Percentiles rank a stretch among this genome's conserved stretches.
phyloP scores from a whole-genome alignment of 805 yeast species.

The Pichia cephalocereana region DNA sequence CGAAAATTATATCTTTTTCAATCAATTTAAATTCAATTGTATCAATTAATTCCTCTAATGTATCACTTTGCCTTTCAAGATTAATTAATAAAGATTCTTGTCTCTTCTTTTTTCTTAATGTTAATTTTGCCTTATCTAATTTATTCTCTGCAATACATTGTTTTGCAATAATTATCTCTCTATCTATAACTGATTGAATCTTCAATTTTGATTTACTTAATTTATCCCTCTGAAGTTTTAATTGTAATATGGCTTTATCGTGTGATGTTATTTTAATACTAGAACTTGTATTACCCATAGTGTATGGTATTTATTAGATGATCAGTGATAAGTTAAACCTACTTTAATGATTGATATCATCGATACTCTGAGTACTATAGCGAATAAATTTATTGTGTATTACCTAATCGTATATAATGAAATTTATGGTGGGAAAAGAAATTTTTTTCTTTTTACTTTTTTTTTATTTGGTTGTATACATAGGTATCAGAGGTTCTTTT shows the following conservation, averaged over 20 bases:
- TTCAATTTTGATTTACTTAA: slow-evolving; percentile 62
- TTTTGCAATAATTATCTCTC: slow-evolving; percentile 56
- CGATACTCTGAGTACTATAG: no score
- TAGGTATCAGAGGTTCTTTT: no score
- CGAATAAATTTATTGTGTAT: no score
- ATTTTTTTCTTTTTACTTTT: neutral
- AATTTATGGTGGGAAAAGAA: neutral
- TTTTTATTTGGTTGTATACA: no score
- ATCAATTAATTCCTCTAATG: slow-evolving; percentile 67
- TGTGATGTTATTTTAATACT: slow-evolving; percentile 63
- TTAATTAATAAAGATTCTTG: slow-evolving; percentile 65
- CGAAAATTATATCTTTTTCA: slow-evolving; percentile 76
- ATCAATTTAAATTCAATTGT: slow-evolving; percentile 84
- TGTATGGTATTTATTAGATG: neutral
- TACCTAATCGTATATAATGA: no score
- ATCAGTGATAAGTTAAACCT: no score
- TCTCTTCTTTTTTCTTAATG: slow-evolving; percentile 70
- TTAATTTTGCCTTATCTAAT: slow-evolving; percentile 52
- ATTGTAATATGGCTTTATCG: slow-evolving; percentile 77
- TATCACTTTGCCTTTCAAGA: slow-evolving; percentile 70
- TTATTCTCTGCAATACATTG: slow-evolving; percentile 45
- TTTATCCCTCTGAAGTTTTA: slow-evolving; percentile 83
- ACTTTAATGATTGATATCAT: no score
- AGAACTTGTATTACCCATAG: slow-evolving; percentile 25
- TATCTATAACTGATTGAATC: slow-evolving; percentile 44